These are phyloP conservation scores for Macrolepiota albuminosa DNA, from an alignment of 768 basidiomycete genomes.

Conservation along the genomic window DNA sequence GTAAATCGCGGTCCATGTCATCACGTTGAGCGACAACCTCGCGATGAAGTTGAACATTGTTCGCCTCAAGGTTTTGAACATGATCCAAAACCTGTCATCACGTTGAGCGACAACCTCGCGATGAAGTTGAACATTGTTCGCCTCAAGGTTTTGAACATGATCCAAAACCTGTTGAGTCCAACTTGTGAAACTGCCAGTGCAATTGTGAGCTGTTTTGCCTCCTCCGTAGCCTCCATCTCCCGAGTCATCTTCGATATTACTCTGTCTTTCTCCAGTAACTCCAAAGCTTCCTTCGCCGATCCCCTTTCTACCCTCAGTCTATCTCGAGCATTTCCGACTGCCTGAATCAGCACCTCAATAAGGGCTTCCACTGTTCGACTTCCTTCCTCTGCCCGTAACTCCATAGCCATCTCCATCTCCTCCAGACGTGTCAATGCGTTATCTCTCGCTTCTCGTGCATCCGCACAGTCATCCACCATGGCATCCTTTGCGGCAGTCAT, in stretches of 20 bases:
- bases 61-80: constrained; percentile 1
- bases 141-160: background rate
- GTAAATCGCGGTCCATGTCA: constrained; percentile 6
- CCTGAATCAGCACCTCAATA: constrained; percentile 33
- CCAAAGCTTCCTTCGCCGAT: constrained; percentile 9
- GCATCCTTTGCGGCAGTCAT: constrained; percentile 64
- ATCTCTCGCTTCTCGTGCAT: constrained; percentile 70
- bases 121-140: constrained; percentile 9
- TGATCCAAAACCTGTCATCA: constrained; percentile 3
- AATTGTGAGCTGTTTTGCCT: constrained; percentile 16
- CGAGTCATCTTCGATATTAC: constrained; percentile 2
- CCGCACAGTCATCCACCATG: constrained; percentile 83
- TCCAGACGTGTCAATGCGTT: constrained; percentile 53
- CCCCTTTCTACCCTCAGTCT: constrained; percentile 12
- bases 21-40: constrained; percentile 3
- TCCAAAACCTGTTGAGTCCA: constrained; percentile 8
- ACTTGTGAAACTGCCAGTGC: constrained; percentile 22
- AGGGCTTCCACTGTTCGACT: constrained; percentile 32
- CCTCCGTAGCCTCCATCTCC: constrained; percentile 8
- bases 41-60: constrained; percentile 7
- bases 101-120: constrained; percentile 2
- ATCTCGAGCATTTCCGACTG: constrained; percentile 27
- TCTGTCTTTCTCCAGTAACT: constrained; percentile 6
- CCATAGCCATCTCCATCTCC: constrained; percentile 57
- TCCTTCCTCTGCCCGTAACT: constrained; percentile 22